These are phyloP conservation scores for Fusarium sp. DNA, from an alignment of 2,329 filamentous ascomycete genomes.

Conservation along the genomic window DNA sequence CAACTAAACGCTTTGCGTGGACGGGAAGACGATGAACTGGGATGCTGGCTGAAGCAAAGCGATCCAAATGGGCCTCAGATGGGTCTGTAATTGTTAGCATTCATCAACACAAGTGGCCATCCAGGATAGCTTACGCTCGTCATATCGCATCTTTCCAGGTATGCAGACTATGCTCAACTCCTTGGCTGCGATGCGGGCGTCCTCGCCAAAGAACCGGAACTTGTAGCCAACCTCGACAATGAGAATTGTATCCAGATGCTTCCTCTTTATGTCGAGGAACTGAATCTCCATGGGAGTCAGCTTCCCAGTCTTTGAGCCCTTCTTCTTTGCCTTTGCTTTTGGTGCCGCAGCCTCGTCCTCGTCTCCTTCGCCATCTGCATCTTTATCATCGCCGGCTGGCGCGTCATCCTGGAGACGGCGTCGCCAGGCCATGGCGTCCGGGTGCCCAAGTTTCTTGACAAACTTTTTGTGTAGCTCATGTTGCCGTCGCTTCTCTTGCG, in stretches of 20 bases:
- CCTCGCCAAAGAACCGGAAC: conserved; percentile 96
- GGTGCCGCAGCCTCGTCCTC: conserved; percentile 57
- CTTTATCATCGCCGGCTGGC: conserved; percentile 64
- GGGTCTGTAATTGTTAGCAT: conserved; percentile 62
- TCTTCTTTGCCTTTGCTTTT: conserved; percentile 67
- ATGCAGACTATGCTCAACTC: conserved; percentile 96
- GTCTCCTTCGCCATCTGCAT: conserved; percentile 68
- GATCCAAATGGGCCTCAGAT: conserved; percentile 90
- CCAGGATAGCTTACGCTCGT: conserved; percentile 73
- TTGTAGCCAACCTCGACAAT: conserved; percentile 98
- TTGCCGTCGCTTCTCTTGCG: conserved; percentile 65
- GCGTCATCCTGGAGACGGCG: conserved; percentile 67
- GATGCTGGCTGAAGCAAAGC: conserved; percentile 95
- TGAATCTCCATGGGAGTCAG: conserved; percentile 95
- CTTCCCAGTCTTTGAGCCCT: conserved; percentile 76
- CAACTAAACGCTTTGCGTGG: conserved; percentile 91
- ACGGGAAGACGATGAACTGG: conserved; percentile 91
- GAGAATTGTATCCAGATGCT: conserved; percentile 88
- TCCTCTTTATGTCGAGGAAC: conserved; percentile 91
- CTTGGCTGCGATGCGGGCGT: conserved; percentile 88
- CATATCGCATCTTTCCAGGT: conserved; percentile 92
- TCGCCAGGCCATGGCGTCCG: conserved; percentile 80
- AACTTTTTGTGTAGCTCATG: conserved; percentile 84
- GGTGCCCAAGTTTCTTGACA: conserved; percentile 87
- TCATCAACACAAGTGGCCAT: neutral